Evolutionary conservation across 2,329 filamentous ascomycete species (phyloP).

Genomic region (Fusarium sp.): DNA sequence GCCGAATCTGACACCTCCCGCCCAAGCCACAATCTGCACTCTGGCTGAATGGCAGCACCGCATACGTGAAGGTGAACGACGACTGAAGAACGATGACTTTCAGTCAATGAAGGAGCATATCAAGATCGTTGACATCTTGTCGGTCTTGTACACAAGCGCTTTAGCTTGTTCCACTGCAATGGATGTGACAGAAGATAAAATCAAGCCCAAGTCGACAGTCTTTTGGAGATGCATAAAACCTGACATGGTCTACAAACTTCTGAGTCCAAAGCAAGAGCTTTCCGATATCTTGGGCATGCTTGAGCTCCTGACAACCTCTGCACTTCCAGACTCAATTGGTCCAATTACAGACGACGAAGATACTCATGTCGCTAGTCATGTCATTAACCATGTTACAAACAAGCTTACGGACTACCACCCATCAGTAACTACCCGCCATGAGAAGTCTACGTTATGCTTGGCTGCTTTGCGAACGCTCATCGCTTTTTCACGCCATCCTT

Average conservation of each 20-base stretch:
- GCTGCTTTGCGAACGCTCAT: constrained; percentile 63
- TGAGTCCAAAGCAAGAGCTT: constrained; percentile 73
- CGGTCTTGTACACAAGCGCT: constrained; percentile 71
- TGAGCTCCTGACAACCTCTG: constrained; percentile 72
- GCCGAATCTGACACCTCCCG: constrained; percentile 63
- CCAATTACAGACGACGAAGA: constrained; percentile 63
- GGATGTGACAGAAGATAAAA: constrained; percentile 44
- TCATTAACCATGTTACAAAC: constrained; percentile 71
- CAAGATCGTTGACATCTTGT: constrained; percentile 70
- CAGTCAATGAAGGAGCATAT: constrained; percentile 62
- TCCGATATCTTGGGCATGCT: constrained; percentile 72
- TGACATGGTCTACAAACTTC: constrained; percentile 72
- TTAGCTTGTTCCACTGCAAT: constrained; percentile 64
- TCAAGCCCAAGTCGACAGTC: constrained; percentile 47
- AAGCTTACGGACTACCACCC: constrained; percentile 68
- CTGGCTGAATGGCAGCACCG: constrained; percentile 67
- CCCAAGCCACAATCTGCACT: constrained; percentile 68
- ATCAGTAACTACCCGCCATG: constrained; percentile 47
- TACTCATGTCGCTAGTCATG: constrained; percentile 53
- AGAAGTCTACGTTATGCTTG: constrained; percentile 56
- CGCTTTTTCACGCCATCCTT: constrained; percentile 69
- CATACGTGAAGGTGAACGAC: constrained; percentile 58
- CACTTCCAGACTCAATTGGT: constrained; percentile 71
- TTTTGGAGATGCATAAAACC: constrained; percentile 77
- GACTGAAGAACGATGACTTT: constrained; percentile 51